These are phyloP conservation scores for Backusella parvicylindrica DNA, from an alignment of 192 early-diverging fungal species.

Conservation along the genomic window DNA sequence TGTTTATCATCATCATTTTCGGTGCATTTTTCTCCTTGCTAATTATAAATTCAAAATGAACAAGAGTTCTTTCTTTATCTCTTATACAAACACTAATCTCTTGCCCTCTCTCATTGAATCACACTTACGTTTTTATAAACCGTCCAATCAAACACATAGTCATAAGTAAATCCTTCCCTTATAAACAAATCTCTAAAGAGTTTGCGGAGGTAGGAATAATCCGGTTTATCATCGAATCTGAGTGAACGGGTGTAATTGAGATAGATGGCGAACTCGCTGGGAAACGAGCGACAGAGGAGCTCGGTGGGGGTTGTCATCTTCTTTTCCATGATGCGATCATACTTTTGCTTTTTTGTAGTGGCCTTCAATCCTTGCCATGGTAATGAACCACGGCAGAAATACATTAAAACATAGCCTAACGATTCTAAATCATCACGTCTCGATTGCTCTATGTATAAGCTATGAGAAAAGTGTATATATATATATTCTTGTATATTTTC, in stretches of 20 bases:
- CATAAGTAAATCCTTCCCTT: constrained; percentile 80
- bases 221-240: constrained; percentile 91
- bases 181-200: constrained; percentile 88
- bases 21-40: not conserved
- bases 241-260: constrained; percentile 80
- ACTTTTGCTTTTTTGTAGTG: constrained; percentile 88
- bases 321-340: constrained; percentile 92
- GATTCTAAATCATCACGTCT: constrained; percentile 88
- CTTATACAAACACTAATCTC: too few species aligned
- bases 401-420: constrained; percentile 85
- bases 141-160: constrained; percentile 92
- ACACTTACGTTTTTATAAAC: constrained; percentile 54
- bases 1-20: not conserved
- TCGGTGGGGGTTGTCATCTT: constrained; percentile 88
- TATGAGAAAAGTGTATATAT: not conserved
- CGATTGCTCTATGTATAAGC: constrained; percentile 63
- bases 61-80: too few species aligned
- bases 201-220: constrained; percentile 84
- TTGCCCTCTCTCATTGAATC: not conserved
- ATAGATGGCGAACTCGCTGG: constrained; percentile 83
- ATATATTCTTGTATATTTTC: not conserved
- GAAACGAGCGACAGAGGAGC: constrained; percentile 75
- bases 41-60: not conserved
- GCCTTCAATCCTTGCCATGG: constrained; percentile 92
- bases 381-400: constrained; percentile 82